Base-by-base conservation (phyloP, 805 yeast genomes). In the Pichia exigua region DNA sequence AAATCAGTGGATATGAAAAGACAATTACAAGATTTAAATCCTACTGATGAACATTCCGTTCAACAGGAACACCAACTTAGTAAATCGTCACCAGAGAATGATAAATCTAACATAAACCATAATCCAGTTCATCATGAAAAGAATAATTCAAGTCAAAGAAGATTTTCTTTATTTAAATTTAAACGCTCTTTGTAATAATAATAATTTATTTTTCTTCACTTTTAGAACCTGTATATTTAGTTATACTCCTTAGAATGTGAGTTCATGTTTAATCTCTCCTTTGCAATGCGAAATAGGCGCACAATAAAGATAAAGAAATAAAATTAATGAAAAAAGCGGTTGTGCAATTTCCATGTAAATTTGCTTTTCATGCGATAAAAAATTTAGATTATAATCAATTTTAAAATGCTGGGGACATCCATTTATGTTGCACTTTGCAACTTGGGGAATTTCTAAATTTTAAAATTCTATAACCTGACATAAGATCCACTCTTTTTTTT, bases 111-210 rank as follows among this genome's bases (percentile, higher is more conserved):
- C 20, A 35, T n/a, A n/a, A 35, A 11, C n/a, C 39, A n/a, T 5
- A 17, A 9, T 17, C 20, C 12, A 17, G 11, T 35, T n/a, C 39
- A 35, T 6, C 17, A 35, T 35, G 39, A 3, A 9, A 42, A 42
- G 17, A n/a, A 2, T 12, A 35, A 4, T 21, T n/a, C 5, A 27
- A 11, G 28, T n/a, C 44, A 44, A 28, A 51, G 18, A 38, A 44
- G 54, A 41, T 51, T 51, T 4, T 51, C 54, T 10, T 20, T 51
- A 4, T 51, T 51, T 24, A 51, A 46, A 28, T 47, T 51, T 41
- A 51, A 28, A 45, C 47, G 44, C 18, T 30, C 42, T 41, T 42
- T 22, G 5, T 42, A 30, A 17, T 21, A 6, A 7, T 24, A 24
- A 4, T 30, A 3, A 9, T 13, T 13, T 13, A 30, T 7, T 30